Evolutionary conservation across 306 rosid genomes (phyloP).

Genomic region (Rubus idaeus): DNA sequence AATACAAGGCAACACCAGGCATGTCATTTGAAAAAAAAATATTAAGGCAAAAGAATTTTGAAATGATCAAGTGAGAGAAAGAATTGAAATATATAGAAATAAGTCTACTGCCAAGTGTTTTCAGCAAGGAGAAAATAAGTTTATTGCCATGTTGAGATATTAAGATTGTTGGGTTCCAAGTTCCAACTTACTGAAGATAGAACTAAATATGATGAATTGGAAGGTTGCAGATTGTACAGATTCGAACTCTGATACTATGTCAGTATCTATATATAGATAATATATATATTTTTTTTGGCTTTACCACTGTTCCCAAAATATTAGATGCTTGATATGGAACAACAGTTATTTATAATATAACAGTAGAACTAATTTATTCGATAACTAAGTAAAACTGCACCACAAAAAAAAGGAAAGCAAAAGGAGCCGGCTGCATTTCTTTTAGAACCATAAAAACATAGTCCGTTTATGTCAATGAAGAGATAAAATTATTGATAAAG

Average conservation of each 20-base stretch:
- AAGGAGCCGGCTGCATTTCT: not conserved
- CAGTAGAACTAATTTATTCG: not conserved
- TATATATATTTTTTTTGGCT: not conserved
- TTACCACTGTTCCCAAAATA: not conserved
- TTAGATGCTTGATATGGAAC: conserved; percentile 2
- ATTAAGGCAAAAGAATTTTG: not conserved
- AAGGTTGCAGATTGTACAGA: not conserved
- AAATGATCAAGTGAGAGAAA: not conserved
- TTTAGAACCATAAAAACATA: not conserved
- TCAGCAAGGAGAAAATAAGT: not conserved
- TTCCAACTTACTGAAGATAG: conserved; percentile 3
- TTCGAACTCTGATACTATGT: not conserved
- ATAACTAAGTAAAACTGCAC: not conserved
- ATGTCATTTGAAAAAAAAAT: conserved; percentile 3
- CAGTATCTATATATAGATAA: too few species aligned
- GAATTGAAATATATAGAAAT: not conserved
- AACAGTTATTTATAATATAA: not conserved
- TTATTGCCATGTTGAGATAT: not conserved
- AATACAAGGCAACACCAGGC: conserved; percentile 18
- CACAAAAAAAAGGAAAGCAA: not conserved
- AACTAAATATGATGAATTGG: not conserved
- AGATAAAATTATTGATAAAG: not conserved
- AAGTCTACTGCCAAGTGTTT: conserved; percentile 3
- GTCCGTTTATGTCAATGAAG: not conserved
- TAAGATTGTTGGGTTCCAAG: not conserved